These are phyloP conservation scores for Dictyostelium brefeldianum DNA, from an alignment of 78 protist genomes.

Conservation along the genomic window DNA sequence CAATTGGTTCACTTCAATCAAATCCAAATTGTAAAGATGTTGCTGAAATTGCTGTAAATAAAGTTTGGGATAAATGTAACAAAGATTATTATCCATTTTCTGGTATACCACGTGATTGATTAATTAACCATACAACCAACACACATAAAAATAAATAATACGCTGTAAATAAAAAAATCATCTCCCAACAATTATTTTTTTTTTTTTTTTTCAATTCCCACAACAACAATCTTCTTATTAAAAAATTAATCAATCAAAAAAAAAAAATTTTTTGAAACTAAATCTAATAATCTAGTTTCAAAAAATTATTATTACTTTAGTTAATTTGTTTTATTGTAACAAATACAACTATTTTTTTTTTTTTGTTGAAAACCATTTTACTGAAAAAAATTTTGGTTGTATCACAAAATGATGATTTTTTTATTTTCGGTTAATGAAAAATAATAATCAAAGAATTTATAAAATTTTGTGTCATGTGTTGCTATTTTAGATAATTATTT, in stretches of 20 bases:
- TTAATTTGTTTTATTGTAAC: no score
- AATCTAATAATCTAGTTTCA: no score
- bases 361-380: no score
- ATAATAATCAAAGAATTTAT: no score
- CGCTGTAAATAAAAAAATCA: not conserved
- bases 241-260: no score
- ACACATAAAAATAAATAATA: not conserved
- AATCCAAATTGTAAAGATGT: slow-evolving; percentile 57
- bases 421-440: no score
- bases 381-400: no score
- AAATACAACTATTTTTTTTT: no score
- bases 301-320: no score
- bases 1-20: slow-evolving; percentile 53
- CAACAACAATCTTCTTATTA: not conserved
- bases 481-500: no score
- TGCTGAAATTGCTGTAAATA: slow-evolving; percentile 54
- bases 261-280: not conserved
- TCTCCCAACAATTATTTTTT: not conserved
- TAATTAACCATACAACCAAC: not conserved
- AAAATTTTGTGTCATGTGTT: no score
- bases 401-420: no score
- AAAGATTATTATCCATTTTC: slow-evolving; percentile 68
- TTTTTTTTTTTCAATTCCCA: not conserved
- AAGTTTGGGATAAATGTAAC: slow-evolving; percentile 70
- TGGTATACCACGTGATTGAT: slow-evolving; percentile 29